These are phyloP conservation scores for Leishmania turanica DNA, from an alignment of 208 protist species.

Conservation along the genomic window DNA sequence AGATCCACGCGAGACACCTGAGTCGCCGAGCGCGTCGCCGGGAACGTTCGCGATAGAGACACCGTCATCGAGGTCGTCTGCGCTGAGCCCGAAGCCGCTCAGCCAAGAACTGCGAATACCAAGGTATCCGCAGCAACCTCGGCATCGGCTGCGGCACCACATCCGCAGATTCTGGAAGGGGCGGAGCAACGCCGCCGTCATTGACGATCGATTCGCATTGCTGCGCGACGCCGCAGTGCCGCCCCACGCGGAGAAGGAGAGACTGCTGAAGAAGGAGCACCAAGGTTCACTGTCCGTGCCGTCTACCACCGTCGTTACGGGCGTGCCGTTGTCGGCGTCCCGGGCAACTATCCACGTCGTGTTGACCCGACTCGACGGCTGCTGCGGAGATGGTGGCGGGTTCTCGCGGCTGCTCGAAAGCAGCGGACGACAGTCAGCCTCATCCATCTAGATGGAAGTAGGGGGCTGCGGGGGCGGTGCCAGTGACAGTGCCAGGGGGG, in stretches of 20 bases:
- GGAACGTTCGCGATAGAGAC: neutral
- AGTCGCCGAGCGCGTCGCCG: constrained; percentile 7
- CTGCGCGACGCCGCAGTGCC: neutral
- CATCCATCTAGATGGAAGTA: neutral
- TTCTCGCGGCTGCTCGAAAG: constrained; percentile 6
- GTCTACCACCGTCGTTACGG: neutral
- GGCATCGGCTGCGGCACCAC: neutral
- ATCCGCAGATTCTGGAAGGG: constrained; percentile 24
- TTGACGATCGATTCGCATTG: neutral
- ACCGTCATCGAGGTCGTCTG: constrained; percentile 4
- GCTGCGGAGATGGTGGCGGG: neutral
- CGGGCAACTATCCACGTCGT: neutral
- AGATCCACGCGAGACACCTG: neutral
- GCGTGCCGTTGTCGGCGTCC: constrained; percentile 5
- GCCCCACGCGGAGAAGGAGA: constrained; percentile 21
- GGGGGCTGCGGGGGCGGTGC: neutral
- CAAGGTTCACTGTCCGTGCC: constrained; percentile 14
- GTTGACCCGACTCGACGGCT: neutral
- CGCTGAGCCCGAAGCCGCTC: neutral
- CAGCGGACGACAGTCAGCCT: constrained; percentile 15
- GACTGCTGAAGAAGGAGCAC: constrained; percentile 21
- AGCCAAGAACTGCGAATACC: neutral
- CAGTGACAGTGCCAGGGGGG: neutral
- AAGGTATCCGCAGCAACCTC: neutral
- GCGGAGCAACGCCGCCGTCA: constrained; percentile 4